Evolutionary conservation across 495 filamentous ascomycete genomes (phyloP), one percentile per base, ranked within the genome.

Genomic region (Jackrogersella multiformis): DNA sequence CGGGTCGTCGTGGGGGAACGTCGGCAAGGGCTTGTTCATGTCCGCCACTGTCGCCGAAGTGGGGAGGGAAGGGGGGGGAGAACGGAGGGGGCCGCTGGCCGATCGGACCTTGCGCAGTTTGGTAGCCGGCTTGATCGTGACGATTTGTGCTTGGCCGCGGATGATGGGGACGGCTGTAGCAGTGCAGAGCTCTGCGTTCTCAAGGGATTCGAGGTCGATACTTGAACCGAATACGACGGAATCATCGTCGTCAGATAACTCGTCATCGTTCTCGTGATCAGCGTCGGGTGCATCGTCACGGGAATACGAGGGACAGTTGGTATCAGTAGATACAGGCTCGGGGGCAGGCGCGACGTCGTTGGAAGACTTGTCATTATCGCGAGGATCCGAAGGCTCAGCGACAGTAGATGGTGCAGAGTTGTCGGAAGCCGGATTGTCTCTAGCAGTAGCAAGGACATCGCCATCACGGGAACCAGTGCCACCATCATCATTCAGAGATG

Each of bases 41-140:
- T 57, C 38, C 4, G 10, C 1, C 53, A 52, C 44, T 1, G 61
- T 57, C 0, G 34, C 35, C 6, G 61, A 64, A 1, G n/a, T n/a
- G 23, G 12, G 28, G 4, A 62, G 16, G n/a, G 20, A 23, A 6
- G 42, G 12, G 9, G 10, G 4, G 13, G 5, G 41, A 23, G 41
- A 20, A 12, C 23, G 12, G 3, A 21, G 20, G 12, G 21, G 9
- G 0, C 13, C 12, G 23, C 32, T 9, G 6, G 32, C 32, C 4
- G 10, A 46, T 24, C 1, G 21, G 21, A n/a, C 42, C 7, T 20
- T 4, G 21, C 21, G 42, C 12, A 26, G 5, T 20, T 24, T 46
- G 21, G 8, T 21, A 24, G 42, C 1, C 2, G 42, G n/a, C n/a
- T 21, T 26, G 2, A 21, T n/a, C 4, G 3, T 1, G 9, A 46